A percentile compares a stretch with the other conserved stretches of the same genome.
phyloP scores from a whole-genome alignment of 73 alveolate species.

The Paramecium caudatum region DNA sequence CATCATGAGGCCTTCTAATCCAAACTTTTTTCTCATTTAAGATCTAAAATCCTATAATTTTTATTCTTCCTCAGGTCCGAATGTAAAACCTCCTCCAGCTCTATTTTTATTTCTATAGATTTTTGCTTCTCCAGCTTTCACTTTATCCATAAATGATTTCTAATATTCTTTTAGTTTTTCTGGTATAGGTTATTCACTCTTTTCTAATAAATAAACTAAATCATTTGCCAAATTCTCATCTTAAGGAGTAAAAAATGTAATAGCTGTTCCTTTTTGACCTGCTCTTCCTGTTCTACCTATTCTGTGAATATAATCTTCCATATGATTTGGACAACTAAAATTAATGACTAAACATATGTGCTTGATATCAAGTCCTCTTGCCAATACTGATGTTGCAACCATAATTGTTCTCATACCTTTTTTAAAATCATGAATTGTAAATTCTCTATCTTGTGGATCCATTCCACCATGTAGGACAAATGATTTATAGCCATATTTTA shows the following conservation, averaged over 20 bases:
- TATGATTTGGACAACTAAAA: conserved; percentile 98
- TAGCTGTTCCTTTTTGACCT: conserved; percentile 97
- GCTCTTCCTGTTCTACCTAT: conserved; percentile 99
- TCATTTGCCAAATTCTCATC: conserved; percentile 95
- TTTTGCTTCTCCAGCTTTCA: conserved; percentile 96
- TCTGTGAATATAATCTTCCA: conserved; percentile 99
- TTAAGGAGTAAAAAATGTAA: conserved; percentile 95
- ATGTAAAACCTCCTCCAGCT: conserved; percentile 97
- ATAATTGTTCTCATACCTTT: conserved; percentile 92
- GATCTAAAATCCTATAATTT: conserved; percentile 89
- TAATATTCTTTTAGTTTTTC: conserved; percentile 93
- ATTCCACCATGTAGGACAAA: conserved; percentile 96
- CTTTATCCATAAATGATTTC: conserved; percentile 88
- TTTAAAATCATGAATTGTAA: conserved; percentile 92
- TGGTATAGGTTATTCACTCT: conserved; percentile 92
- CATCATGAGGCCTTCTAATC: conserved; percentile 79
- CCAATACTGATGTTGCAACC: conserved; percentile 97
- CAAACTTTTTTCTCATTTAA: conserved; percentile 87
- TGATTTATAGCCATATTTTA: conserved; percentile 89
- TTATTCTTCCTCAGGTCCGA: conserved; percentile 91
- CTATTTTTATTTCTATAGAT: conserved; percentile 91
- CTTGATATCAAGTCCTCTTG: conserved; percentile 98
- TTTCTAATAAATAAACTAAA: conserved; percentile 93
- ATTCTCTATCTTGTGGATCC: conserved; percentile 98
- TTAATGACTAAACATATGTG: conserved; percentile 93